Evolutionary conservation across 352 stramenopile species (phyloP).

Genomic region (Discostella stelligera): DNA sequence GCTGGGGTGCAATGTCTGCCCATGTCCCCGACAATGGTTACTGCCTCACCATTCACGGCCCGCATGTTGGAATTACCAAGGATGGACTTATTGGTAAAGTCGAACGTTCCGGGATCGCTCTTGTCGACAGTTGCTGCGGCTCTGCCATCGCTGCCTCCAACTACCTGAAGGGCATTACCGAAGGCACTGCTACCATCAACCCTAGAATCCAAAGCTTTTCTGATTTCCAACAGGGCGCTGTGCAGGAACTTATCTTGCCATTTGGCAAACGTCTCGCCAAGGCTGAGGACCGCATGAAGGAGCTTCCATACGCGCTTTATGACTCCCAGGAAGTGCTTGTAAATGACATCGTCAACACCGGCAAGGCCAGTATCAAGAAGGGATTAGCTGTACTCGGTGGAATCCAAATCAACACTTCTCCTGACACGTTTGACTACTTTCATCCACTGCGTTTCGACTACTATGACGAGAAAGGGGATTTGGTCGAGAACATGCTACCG

Average conservation of each 20-base stretch:
- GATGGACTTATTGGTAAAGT: slow-evolving; percentile 69
- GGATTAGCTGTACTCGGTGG: slow-evolving; percentile 53
- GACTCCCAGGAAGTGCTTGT: slow-evolving; percentile 66
- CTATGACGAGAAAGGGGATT: slow-evolving; percentile 50
- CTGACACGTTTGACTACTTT: slow-evolving; percentile 71
- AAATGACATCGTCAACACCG: slow-evolving; percentile 61
- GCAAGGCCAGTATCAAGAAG: slow-evolving; percentile 43
- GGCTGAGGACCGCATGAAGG: slow-evolving; percentile 55
- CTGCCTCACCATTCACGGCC: slow-evolving; percentile 70
- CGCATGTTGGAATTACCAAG: slow-evolving; percentile 70
- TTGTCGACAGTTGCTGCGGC: slow-evolving; percentile 73
- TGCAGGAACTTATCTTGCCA: slow-evolving; percentile 60
- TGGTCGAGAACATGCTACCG: slow-evolving; percentile 50
- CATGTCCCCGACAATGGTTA: slow-evolving; percentile 75
- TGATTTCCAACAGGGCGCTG: slow-evolving; percentile 65
- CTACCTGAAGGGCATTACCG: slow-evolving; percentile 54
- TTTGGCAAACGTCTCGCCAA: slow-evolving; percentile 59
- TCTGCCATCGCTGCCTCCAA: slow-evolving; percentile 69
- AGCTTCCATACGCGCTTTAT: slow-evolving; percentile 69
- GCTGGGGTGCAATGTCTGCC: slow-evolving; percentile 68
- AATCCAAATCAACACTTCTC: slow-evolving; percentile 76
- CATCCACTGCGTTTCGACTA: slow-evolving; percentile 71
- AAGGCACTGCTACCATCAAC: slow-evolving; percentile 41
- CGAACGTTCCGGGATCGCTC: slow-evolving; percentile 58
- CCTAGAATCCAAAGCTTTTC: slow-evolving; percentile 37